Conservation (phyloP, 1,284 basidiomycete species). For the Trichosporon ovoides region DNA sequence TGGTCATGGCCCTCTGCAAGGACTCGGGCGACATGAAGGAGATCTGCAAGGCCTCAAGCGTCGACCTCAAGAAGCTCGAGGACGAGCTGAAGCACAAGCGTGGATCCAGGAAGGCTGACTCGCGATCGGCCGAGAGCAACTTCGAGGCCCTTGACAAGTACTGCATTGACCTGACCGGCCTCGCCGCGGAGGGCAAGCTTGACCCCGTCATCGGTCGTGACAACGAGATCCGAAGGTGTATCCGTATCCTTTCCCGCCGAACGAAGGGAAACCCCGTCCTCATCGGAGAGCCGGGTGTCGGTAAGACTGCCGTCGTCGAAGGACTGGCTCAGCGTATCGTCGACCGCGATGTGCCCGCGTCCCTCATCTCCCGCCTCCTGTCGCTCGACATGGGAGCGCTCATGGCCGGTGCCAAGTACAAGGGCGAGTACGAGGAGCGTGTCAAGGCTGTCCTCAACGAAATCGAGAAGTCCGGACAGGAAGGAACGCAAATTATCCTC, state of each 20-base stretch:
- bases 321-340: slow-evolving; percentile 94
- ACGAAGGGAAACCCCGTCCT: slow-evolving; percentile 57
- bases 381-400: slow-evolving; percentile 80
- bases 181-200: slow-evolving; percentile 53
- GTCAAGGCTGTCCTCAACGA: slow-evolving; percentile 86
- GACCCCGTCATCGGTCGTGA: slow-evolving; percentile 59
- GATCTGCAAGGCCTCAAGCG: slow-evolving; percentile 51
- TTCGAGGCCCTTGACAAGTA: slow-evolving; percentile 52
- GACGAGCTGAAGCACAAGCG: slow-evolving; percentile 53
- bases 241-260: slow-evolving; percentile 70
- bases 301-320: slow-evolving; percentile 90
- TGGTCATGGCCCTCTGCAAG: slow-evolving; percentile 67
- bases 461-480: slow-evolving; percentile 82
- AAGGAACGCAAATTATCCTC: slow-evolving; percentile 79
- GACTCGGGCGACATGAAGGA: slow-evolving; percentile 46
- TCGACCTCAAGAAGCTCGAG: slow-evolving; percentile 51
- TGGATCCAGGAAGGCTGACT: slow-evolving; percentile 54
- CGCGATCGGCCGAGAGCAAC: slow-evolving; percentile 51
- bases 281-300: slow-evolving; percentile 81
- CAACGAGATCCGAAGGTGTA: slow-evolving; percentile 54
- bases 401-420: slow-evolving; percentile 91
- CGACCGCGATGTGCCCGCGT: slow-evolving; percentile 90
- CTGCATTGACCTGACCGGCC: slow-evolving; percentile 47
- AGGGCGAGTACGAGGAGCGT: slow-evolving; percentile 96
- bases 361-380: slow-evolving; percentile 73